These are phyloP conservation scores for Falciphora oryzae DNA, from an alignment of 2,329 filamentous ascomycete genomes.

Conservation along the genomic window DNA sequence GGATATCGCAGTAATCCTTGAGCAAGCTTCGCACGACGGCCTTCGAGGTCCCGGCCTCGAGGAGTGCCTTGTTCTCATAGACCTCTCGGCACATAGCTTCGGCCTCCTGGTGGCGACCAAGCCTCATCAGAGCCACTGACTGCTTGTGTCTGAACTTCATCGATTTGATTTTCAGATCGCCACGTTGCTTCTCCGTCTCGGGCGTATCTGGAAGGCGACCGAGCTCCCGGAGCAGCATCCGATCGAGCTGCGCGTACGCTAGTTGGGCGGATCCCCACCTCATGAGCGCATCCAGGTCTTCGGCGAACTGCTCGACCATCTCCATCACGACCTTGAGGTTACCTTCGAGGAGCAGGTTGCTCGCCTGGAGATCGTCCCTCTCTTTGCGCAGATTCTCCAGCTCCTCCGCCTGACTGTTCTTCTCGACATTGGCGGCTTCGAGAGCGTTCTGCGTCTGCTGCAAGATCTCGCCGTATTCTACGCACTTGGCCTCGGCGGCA, in stretches of 20 bases:
- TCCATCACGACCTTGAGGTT: constrained; percentile 6
- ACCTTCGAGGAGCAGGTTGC: constrained; percentile 2
- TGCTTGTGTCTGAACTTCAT: constrained; percentile 9
- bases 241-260: constrained; percentile 9
- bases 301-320: constrained; percentile 9
- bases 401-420: constrained; percentile 5
- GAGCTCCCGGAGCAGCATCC: not conserved
- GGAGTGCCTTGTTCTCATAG: constrained; percentile 7
- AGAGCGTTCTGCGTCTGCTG: constrained; percentile 8
- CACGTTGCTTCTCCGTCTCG: constrained; percentile 5
- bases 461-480: constrained; percentile 7
- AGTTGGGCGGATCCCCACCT: constrained; percentile 10
- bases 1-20: constrained; percentile 12
- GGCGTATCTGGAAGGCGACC: not conserved
- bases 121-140: constrained; percentile 8
- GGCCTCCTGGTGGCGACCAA: constrained; percentile 10
- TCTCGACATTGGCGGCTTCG: not conserved
- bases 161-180: constrained; percentile 8
- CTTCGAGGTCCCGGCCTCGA: constrained; percentile 1
- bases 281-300: constrained; percentile 10
- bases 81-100: constrained; percentile 7
- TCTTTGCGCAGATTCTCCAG: constrained; percentile 1
- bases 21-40: constrained; percentile 2
- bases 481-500: constrained; percentile 6
- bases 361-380: constrained; percentile 1